A percentile compares a stretch with the other conserved stretches of the same genome.
Conservation (phyloP, 495 filamentous ascomycete genomes). For the Penicillium lividum region DNA sequence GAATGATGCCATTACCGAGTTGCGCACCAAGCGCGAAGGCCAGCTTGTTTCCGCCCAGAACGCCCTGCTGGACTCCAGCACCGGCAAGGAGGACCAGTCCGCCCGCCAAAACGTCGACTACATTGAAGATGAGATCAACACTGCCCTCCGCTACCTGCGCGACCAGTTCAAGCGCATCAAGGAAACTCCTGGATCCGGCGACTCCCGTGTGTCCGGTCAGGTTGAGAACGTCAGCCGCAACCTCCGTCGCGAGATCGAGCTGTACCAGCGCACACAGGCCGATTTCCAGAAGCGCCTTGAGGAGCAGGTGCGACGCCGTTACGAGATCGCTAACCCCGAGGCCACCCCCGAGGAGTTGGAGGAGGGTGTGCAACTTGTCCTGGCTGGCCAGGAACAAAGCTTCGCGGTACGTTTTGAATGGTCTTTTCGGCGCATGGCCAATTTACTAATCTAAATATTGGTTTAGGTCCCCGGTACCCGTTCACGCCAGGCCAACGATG, state of each 20-base stretch:
- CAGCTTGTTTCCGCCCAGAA: conserved; percentile 44
- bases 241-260: conserved; percentile 73
- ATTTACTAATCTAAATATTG: conserved; percentile 18
- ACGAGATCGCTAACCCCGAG: conserved; percentile 84
- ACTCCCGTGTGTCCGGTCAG: conserved; percentile 70
- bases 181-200: conserved; percentile 69
- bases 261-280: conserved; percentile 75
- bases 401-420: conserved; percentile 50
- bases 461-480: conserved; percentile 65
- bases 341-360: conserved; percentile 78
- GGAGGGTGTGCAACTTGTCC: conserved; percentile 70
- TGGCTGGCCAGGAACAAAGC: conserved; percentile 71
- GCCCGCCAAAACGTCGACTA: conserved; percentile 54
- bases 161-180: conserved; percentile 77
- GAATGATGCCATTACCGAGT: conserved; percentile 63
- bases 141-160: conserved; percentile 71
- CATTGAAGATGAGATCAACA: conserved; percentile 80
- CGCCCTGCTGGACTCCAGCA: conserved; percentile 45
- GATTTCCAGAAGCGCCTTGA: conserved; percentile 75
- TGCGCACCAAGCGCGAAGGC: conserved; percentile 40
- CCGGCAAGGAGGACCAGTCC: conserved; percentile 45
- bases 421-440: not conserved
- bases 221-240: conserved; percentile 77
- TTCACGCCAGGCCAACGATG: conserved; percentile 74
- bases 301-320: conserved; percentile 83